Evolutionary conservation across 1,284 basidiomycete species (phyloP).

Genomic region (Golubevia sp.): DNA sequence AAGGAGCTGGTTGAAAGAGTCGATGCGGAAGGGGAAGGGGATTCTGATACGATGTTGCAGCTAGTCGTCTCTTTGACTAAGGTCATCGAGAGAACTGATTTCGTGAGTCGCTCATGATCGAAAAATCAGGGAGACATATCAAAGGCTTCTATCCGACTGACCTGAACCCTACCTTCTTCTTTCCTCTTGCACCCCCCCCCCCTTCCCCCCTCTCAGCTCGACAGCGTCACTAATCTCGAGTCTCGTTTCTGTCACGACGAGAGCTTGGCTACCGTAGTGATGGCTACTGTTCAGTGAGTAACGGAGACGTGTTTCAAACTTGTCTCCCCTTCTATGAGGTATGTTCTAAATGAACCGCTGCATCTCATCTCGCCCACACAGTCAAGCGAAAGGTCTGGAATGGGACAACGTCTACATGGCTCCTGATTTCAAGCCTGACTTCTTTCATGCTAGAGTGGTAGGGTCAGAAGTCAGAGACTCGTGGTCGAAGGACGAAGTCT

Average conservation of each 20-base stretch:
- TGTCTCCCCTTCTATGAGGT: background rate
- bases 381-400: constrained; percentile 48
- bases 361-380: background rate
- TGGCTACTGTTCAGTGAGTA: constrained; percentile 46
- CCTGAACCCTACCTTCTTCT: too few species aligned
- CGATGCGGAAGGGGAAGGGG: constrained; percentile 38
- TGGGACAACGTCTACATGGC: constrained; percentile 45
- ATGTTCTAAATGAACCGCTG: background rate
- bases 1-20: constrained; percentile 47
- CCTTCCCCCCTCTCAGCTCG: constrained; percentile 4
- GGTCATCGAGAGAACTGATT: constrained; percentile 28
- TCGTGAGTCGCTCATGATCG: constrained; percentile 1
- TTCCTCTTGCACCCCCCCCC: too few species aligned
- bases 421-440: constrained; percentile 41
- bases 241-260: constrained; percentile 26
- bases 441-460: constrained; percentile 3
- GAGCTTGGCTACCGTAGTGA: constrained; percentile 24
- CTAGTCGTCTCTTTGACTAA: constrained; percentile 35
- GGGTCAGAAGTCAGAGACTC: constrained; percentile 14
- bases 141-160: too few species aligned
- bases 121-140: too few species aligned
- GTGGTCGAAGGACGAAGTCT: constrained; percentile 7
- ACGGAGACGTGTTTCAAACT: too few species aligned
- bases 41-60: constrained; percentile 30
- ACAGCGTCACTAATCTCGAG: constrained; percentile 27